Evolutionary conservation across 129 eudicot genomes (phyloP).

Genomic region (Lactuca sativa): DNA sequence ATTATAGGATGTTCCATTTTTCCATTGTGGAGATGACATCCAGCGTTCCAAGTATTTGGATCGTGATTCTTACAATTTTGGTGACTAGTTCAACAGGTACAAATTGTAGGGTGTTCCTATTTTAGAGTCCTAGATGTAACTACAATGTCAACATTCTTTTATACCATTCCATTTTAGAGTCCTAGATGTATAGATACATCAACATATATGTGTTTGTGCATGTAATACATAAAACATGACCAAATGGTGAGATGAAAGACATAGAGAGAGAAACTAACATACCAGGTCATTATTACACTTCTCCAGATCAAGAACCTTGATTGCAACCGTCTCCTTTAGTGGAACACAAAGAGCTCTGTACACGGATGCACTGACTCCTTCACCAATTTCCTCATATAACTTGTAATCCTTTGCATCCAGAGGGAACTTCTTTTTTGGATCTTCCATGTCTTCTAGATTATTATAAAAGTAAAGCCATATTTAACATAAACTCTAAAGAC

Average conservation of each 20-base stretch:
- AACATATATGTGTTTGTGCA: not conserved
- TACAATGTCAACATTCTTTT: too few relatives aligned
- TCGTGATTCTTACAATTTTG: constrained; percentile 84
- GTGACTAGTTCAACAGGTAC: constrained; percentile 95
- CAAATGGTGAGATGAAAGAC: constrained; percentile 6
- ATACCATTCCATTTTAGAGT: too few relatives aligned
- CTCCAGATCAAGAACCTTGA: constrained; percentile 97
- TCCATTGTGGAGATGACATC: constrained; percentile 95
- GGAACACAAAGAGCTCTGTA: constrained; percentile 87
- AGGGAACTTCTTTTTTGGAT: constrained; percentile 62
- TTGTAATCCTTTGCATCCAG: constrained; percentile 65
- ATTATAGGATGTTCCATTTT: constrained; percentile 81
- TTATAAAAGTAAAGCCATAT: constrained; percentile 28
- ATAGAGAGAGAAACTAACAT: constrained; percentile 34
- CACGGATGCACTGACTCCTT: constrained; percentile 96
- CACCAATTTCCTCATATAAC: constrained; percentile 88
- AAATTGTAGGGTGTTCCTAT: not conserved
- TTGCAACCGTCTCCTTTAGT: constrained; percentile 80
- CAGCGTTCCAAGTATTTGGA: constrained; percentile 91
- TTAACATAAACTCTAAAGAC: constrained; percentile 33
- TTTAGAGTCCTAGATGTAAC: not conserved
- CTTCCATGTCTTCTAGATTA: constrained; percentile 54
- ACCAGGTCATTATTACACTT: constrained; percentile 96
- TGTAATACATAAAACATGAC: not conserved
- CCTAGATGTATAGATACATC: not conserved